Evolutionary conservation across 129 eudicot species (phyloP).

Genomic region (Helichrysum umbraculigerum): DNA sequence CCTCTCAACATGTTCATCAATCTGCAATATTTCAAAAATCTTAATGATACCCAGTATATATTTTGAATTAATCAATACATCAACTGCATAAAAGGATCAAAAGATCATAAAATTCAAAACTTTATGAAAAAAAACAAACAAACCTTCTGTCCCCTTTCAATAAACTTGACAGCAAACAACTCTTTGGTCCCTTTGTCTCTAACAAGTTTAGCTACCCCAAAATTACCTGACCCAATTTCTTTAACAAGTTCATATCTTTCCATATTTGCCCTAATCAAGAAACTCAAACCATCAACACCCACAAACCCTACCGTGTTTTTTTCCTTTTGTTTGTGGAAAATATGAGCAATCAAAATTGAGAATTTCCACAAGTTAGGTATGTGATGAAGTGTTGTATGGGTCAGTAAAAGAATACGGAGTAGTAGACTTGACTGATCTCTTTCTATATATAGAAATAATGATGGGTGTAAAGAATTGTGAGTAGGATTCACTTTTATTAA

Average conservation of each 20-base stretch:
- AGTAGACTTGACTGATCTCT: constrained; percentile 32
- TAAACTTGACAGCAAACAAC: constrained; percentile 67
- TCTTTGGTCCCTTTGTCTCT: constrained; percentile 49
- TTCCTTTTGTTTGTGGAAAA: background rate
- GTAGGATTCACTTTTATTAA: too few relatives aligned
- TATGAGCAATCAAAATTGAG: constrained; percentile 18
- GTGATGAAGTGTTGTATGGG: constrained; percentile 26
- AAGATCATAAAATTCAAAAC: constrained; percentile 8
- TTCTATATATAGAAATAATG: constrained; percentile 24
- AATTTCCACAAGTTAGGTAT: constrained; percentile 25
- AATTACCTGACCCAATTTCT: constrained; percentile 72
- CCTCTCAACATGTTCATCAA: constrained; percentile 86
- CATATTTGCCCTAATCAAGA: constrained; percentile 36
- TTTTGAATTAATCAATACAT: constrained; percentile 2
- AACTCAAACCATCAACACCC: constrained; percentile 26
- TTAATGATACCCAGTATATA: background rate
- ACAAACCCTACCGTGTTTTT: constrained; percentile 9
- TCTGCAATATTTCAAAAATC: constrained; percentile 40
- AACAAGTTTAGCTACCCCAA: constrained; percentile 78
- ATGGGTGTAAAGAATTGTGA: constrained; percentile 15
- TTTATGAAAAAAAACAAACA: background rate
- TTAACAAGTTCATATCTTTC: constrained; percentile 62
- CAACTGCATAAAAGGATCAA: constrained; percentile 6
- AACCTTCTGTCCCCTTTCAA: constrained; percentile 69
- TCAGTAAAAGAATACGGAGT: constrained; percentile 23